Percentiles rank a stretch among this genome's conserved stretches.
Conservation (phyloP, 805 yeast species). For the Candida takata region DNA sequence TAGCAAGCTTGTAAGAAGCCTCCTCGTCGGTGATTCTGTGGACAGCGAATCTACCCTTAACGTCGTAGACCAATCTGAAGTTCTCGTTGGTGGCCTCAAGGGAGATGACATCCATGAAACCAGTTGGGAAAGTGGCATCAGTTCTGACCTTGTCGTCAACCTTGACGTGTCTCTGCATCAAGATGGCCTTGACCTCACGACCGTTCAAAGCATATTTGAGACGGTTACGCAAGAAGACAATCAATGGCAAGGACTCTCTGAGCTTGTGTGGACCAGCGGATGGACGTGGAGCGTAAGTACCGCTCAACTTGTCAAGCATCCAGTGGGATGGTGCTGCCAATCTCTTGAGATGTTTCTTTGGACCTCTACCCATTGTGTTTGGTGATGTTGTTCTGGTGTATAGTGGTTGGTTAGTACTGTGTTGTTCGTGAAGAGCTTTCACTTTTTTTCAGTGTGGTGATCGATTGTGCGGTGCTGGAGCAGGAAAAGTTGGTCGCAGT, state of each 20-base stretch:
- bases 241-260: constrained; percentile 95
- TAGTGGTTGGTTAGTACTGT: constrained; percentile 1
- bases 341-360: constrained; percentile 98
- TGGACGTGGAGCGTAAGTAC: constrained; percentile 99
- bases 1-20: constrained; percentile 96
- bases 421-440: constrained; percentile 8
- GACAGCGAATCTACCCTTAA: constrained; percentile 98
- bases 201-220: constrained; percentile 98
- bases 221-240: constrained; percentile 97
- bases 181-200: constrained; percentile 96
- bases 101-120: constrained; percentile 98
- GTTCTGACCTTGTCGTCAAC: constrained; percentile 99
- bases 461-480: constrained; percentile 2
- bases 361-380: constrained; percentile 28
- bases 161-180: constrained; percentile 97
- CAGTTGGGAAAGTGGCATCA: constrained; percentile 97
- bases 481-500: too few species aligned
- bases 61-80: constrained; percentile 98
- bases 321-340: constrained; percentile 99
- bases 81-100: constrained; percentile 98
- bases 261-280: constrained; percentile 99
- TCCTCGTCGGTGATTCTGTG: constrained; percentile 99
- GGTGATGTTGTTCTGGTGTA: constrained; percentile 7
- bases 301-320: constrained; percentile 99
- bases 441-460: constrained; percentile 13